phyloP scores from a whole-genome alignment of 2,329 filamentous ascomycete species.

The Colletotrichum falcatum region DNA sequence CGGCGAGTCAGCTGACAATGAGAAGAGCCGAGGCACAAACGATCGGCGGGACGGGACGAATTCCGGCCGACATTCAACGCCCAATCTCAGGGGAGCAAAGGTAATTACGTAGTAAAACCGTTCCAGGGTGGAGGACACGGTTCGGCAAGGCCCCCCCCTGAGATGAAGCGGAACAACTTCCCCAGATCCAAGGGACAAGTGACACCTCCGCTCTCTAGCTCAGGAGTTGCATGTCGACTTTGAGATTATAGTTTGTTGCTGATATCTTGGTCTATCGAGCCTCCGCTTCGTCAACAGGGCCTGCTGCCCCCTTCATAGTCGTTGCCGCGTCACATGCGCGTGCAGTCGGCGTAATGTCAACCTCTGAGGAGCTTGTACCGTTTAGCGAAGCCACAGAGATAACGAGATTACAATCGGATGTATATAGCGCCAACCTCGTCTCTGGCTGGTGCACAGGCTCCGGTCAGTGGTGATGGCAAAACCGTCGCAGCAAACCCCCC shows the following conservation, averaged over 20 bases:
- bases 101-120: background rate
- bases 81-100: background rate
- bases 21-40: slow-evolving; percentile 2
- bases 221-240: background rate
- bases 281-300: background rate
- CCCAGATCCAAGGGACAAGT: slow-evolving; percentile 8
- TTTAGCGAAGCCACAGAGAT: slow-evolving; percentile 44
- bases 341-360: slow-evolving; percentile 2
- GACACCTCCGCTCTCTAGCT: background rate
- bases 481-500: too few relatives aligned
- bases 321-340: background rate
- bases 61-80: background rate
- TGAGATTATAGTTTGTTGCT: background rate
- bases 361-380: slow-evolving; percentile 31
- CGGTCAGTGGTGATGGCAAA: slow-evolving; percentile 29
- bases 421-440: slow-evolving; percentile 44
- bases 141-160: background rate
- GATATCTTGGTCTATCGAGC: too few relatives aligned
- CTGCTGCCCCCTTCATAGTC: background rate
- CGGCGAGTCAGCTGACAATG: slow-evolving; percentile 8
- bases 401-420: slow-evolving; percentile 42
- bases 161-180: slow-evolving; percentile 1
- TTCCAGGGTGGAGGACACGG: background rate
- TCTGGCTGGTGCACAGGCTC: slow-evolving; percentile 46
- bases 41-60: background rate